These are phyloP conservation scores for Tephrocybe rancida DNA, from an alignment of 768 basidiomycete species.

Conservation along the genomic window DNA sequence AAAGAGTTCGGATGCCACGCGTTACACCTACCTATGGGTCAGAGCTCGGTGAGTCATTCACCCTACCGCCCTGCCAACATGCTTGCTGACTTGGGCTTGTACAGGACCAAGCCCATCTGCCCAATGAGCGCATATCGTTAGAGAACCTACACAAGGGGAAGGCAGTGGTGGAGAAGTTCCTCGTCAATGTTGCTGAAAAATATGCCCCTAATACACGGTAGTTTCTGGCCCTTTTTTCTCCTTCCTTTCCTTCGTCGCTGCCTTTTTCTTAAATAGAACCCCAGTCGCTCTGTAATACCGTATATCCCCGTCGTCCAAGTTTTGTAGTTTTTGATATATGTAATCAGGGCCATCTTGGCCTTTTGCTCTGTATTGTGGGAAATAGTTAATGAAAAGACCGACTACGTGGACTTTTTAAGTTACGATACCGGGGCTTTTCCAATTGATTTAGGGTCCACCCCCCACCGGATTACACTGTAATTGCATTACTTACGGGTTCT, in stretches of 20 bases:
- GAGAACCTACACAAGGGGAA: constrained; percentile 80
- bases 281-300: no score
- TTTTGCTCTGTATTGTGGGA: no score
- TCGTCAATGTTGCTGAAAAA: constrained; percentile 51
- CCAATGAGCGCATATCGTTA: constrained; percentile 90
- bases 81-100: constrained; percentile 4
- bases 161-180: constrained; percentile 74
- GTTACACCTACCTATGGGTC: constrained; percentile 93
- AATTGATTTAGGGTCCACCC: no score
- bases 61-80: not conserved
- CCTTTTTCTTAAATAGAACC: no score
- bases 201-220: not conserved
- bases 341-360: no score
- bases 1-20: constrained; percentile 89
- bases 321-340: no score
- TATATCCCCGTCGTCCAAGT: no score
- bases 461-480: no score
- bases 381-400: no score
- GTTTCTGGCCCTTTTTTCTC: not conserved
- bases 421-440: no score
- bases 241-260: not conserved
- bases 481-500: no score
- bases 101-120: constrained; percentile 90
- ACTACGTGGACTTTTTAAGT: no score
- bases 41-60: constrained; percentile 67